These are phyloP conservation scores for Cudoniella acicularis DNA, from an alignment of 495 filamentous ascomycete genomes.

Conservation along the genomic window DNA sequence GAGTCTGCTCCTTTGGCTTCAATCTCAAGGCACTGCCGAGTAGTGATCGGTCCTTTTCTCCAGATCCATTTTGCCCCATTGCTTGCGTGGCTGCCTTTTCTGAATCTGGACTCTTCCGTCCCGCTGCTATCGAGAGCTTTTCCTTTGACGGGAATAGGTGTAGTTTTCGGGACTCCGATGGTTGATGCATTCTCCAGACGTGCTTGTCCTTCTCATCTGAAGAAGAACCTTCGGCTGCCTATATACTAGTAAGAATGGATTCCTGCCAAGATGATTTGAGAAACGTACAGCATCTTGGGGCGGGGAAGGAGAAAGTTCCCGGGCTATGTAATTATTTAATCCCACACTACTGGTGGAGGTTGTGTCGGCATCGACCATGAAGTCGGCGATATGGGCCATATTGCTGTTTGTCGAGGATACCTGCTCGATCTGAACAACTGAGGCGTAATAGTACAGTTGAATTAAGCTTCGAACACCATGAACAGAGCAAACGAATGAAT, in stretches of 20 bases:
- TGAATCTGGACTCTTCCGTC: conserved; percentile 44
- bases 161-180: conserved; percentile 42
- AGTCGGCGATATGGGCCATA: conserved; percentile 31
- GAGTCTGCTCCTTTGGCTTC: conserved; percentile 37
- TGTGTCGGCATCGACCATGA: conserved; percentile 18
- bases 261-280: neutral
- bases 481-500: neutral
- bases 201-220: conserved; percentile 39
- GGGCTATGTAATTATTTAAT: conserved; percentile 30
- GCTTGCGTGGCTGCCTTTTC: conserved; percentile 45
- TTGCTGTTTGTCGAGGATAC: conserved; percentile 3
- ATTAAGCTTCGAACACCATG: neutral
- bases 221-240: conserved; percentile 31
- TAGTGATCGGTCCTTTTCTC: conserved; percentile 38
- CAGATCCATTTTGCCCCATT: conserved; percentile 38
- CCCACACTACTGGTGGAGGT: conserved; percentile 15
- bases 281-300: conserved; percentile 18
- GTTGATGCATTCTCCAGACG: conserved; percentile 50
- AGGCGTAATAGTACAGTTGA: neutral
- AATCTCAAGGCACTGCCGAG: conserved; percentile 38
- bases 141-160: conserved; percentile 48
- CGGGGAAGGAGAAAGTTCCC: conserved; percentile 24
- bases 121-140: conserved; percentile 25
- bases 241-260: conserved; percentile 2
- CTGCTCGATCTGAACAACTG: conserved; percentile 3